Conservation (phyloP, 495 filamentous ascomycete species). For the Podospora pseudocomata region DNA sequence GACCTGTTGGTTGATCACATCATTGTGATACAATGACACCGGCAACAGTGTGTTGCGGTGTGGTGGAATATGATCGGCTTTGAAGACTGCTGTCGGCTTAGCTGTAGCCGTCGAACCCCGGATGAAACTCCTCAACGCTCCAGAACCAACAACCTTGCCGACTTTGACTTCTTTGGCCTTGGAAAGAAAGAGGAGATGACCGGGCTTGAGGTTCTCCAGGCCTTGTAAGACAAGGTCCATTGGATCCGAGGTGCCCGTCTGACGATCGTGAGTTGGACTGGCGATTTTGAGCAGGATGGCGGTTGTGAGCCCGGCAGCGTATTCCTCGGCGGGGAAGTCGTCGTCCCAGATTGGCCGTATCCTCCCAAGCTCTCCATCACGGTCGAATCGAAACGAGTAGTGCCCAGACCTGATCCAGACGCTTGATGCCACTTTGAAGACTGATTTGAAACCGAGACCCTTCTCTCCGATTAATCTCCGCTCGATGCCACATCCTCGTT, state of each 20-base stretch:
- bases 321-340: background rate
- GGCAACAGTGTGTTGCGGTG: background rate
- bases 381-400: slow-evolving; percentile 2
- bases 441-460: slow-evolving; percentile 4
- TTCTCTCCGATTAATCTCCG: slow-evolving; percentile 1
- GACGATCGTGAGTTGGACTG: background rate
- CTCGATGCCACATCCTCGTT: background rate
- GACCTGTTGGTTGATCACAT: background rate
- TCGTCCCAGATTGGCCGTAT: background rate
- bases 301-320: background rate
- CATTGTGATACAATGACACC: background rate
- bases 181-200: background rate
- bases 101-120: background rate
- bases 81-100: background rate
- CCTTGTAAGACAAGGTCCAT: background rate
- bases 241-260: background rate
- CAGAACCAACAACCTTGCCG: background rate
- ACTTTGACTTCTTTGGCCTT: background rate
- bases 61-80: background rate
- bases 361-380: background rate
- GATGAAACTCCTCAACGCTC: background rate
- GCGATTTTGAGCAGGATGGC: background rate
- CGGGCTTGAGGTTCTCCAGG: background rate
- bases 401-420: background rate
- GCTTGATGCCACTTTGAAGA: background rate